A percentile compares a stretch with the other conserved stretches of the same genome.
Conservation (phyloP, 2,329 filamentous ascomycete species). For the Paracamarosporium sp. region DNA sequence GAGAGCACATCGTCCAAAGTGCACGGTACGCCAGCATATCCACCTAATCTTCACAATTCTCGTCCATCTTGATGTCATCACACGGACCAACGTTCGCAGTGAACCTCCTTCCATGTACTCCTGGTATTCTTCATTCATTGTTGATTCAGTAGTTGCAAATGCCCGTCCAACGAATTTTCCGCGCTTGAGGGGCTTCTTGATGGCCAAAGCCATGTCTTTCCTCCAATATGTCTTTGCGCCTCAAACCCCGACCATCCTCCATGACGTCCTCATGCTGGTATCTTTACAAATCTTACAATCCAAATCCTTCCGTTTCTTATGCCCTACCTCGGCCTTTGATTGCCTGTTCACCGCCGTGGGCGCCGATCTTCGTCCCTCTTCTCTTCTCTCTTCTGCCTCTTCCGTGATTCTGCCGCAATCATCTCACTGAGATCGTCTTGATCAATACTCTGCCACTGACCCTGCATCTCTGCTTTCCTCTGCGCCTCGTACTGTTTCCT, state of each 20-base stretch:
- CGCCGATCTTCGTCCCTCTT: slow-evolving; percentile 62
- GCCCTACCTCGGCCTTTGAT: too few relatives aligned
- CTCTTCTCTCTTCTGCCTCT: slow-evolving; percentile 86
- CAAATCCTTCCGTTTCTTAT: slow-evolving; percentile 3
- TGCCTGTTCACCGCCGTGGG: slow-evolving; percentile 58
- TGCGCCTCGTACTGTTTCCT: slow-evolving; percentile 78
- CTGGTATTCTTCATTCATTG: slow-evolving; percentile 12
- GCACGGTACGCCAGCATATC: background rate
- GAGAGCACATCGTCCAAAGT: background rate
- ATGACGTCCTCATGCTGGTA: slow-evolving; percentile 14
- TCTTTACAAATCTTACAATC: slow-evolving; percentile 19
- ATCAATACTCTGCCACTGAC: slow-evolving; percentile 74
- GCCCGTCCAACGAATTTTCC: background rate
- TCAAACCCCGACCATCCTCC: background rate
- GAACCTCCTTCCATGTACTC: slow-evolving; percentile 3
- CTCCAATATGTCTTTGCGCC: background rate
- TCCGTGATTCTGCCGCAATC: slow-evolving; percentile 92
- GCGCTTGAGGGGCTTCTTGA: background rate
- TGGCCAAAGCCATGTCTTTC: background rate
- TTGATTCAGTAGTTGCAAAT: background rate
- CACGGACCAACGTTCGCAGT: background rate
- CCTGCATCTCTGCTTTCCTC: slow-evolving; percentile 65
- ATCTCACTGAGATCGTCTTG: slow-evolving; percentile 94
- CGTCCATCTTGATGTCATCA: slow-evolving; percentile 12
- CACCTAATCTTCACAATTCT: background rate